Conservation (phyloP, 2,329 filamentous ascomycete species). For the Capronia coronata region DNA sequence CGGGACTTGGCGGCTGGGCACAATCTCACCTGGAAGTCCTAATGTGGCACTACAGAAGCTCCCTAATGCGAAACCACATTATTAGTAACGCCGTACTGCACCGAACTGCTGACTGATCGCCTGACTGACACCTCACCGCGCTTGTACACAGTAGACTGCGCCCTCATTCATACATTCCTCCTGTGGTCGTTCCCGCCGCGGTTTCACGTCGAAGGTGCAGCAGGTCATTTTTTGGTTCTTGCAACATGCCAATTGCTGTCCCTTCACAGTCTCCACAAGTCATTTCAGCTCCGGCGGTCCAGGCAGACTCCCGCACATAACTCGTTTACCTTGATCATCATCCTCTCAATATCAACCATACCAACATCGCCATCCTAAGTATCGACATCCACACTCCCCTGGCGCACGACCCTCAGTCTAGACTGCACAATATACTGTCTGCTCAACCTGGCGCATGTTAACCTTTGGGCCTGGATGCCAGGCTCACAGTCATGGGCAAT, state of each 20-base stretch:
- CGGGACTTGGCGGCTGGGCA: slow-evolving; percentile 1
- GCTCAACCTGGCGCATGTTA: slow-evolving; percentile 13
- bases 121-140: no score
- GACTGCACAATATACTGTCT: no score
- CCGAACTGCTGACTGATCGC: no score
- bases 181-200: neutral
- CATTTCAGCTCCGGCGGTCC: neutral
- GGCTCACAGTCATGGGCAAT: slow-evolving; percentile 64
- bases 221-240: neutral
- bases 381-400: slow-evolving; percentile 11
- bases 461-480: slow-evolving; percentile 8
- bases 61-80: no score
- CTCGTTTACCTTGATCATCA: neutral
- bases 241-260: slow-evolving; percentile 4
- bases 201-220: slow-evolving; percentile 15
- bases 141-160: neutral
- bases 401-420: neutral
- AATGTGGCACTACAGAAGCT: no score
- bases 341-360: slow-evolving; percentile 4
- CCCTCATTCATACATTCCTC: no score
- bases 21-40: neutral
- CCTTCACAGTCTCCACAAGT: neutral
- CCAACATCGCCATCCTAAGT: slow-evolving; percentile 3
- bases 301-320: slow-evolving; percentile 10
- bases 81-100: no score